phyloP scores from a whole-genome alignment of 805 yeast genomes.

The Candida qinlingensis region DNA sequence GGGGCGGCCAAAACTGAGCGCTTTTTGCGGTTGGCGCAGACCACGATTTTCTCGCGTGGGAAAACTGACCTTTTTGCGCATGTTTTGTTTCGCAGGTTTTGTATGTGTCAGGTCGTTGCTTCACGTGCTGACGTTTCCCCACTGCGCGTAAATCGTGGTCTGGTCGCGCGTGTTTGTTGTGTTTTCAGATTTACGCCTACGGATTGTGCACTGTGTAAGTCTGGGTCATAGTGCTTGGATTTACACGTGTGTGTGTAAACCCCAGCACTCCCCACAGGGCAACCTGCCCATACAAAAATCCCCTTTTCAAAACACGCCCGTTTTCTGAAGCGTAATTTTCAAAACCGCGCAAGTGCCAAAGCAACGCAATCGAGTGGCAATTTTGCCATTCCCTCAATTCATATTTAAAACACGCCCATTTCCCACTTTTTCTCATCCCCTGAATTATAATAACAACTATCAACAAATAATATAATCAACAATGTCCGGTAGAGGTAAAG shows the following conservation, averaged over 20 bases:
- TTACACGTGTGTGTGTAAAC: background rate
- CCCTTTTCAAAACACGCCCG: background rate
- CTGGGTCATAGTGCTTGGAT: background rate
- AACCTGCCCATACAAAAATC: conserved; percentile 2
- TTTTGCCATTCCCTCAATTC: background rate
- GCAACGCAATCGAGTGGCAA: background rate
- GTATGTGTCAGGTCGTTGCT: conserved; percentile 1
- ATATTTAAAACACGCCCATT: background rate
- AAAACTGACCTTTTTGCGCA: background rate
- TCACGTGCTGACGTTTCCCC: background rate
- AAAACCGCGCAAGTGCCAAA: background rate
- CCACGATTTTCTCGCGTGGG: background rate
- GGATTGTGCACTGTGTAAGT: background rate
- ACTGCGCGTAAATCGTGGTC: background rate
- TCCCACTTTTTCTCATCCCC: background rate
- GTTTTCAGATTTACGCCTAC: conserved; percentile 1
- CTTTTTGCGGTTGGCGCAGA: too few species aligned
- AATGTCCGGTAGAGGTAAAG: conserved; percentile 99
- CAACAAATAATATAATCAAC: conserved; percentile 24
- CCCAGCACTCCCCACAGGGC: background rate
- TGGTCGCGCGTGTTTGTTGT: background rate
- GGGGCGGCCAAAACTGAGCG: too few species aligned
- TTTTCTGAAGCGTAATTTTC: background rate
- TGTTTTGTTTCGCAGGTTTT: background rate
- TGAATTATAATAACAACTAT: conserved; percentile 12